Base-by-base conservation (phyloP, 2,329 filamentous ascomycete genomes). In the Anthostomella pinea region DNA sequence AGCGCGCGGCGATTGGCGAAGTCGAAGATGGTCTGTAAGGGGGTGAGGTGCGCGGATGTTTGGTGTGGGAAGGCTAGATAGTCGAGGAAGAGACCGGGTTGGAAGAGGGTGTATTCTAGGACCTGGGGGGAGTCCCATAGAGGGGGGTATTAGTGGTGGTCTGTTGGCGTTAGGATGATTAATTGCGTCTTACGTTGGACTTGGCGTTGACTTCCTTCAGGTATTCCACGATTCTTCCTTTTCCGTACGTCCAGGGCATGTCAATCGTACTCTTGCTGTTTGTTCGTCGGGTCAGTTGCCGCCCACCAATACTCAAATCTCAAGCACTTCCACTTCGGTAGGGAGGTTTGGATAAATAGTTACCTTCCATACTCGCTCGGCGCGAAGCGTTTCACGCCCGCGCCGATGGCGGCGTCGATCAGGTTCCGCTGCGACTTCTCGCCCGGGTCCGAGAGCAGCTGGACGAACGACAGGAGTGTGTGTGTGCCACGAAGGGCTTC, bases 361-460 rank as follows among this genome's bases (percentile, higher is more conserved):
- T 33, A 46, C 69, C 58, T 59, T 15, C 53, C 60, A 44, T 72
- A 85, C 46, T 85, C 81, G 22, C 75, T 76, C 2, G 79, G 77
- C 1, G 81, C 69, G 52, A 79, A 81, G 6, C 77, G 69, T 46
- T 73, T 72, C 5, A 84, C 79, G 1, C 77, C 75, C 2, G 77
- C 78, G 3, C 64, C 62, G 24, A 80, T 65, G 6, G 75, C 68
- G 1, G 79, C 80, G 38, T 83, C 74, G 33, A 83, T 75, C 30
- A 84, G 59, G 20, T 68, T 69, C 41, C 65, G 68, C 49, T 83
- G 78, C 1, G 70, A 56, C n/a, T 56, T 53, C 20, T 64, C 46
- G 1, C 50, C 46, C 5, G 50, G 49, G 35, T 65, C 62, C 0
- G 51, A 49, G 2, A 64, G 51, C 2, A 59, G 42, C 5, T 64